Evolutionary conservation across 306 rosid genomes (phyloP).

Genomic region (Vigna hirtella): DNA sequence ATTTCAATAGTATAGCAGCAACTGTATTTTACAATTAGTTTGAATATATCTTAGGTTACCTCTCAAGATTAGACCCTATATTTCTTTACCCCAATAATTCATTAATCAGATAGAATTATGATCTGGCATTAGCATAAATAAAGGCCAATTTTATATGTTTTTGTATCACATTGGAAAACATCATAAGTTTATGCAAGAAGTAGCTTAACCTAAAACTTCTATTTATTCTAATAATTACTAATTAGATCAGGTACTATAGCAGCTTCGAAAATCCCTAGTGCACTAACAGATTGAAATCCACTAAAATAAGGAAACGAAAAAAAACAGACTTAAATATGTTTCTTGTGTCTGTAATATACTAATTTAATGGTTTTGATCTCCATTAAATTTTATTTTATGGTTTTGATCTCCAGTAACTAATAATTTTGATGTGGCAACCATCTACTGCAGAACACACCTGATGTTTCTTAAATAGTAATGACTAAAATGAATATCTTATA

Average conservation of each 20-base stretch:
- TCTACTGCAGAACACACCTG: background rate
- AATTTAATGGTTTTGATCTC: background rate
- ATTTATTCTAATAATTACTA: conserved; percentile 9
- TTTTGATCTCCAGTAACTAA: background rate
- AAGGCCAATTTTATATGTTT: background rate
- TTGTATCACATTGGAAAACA: background rate
- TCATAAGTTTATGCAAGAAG: background rate
- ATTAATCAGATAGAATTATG: background rate
- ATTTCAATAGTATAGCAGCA: background rate
- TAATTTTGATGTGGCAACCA: background rate
- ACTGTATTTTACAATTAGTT: background rate
- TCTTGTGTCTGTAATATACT: background rate
- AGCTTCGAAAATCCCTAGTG: background rate
- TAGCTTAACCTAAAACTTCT: conserved; percentile 1
- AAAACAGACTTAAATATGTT: no score
- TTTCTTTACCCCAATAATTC: no score
- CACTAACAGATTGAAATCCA: background rate
- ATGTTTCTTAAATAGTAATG: background rate
- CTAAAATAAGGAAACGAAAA: background rate
- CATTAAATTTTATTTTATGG: background rate
- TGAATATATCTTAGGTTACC: no score
- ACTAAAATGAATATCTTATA: no score
- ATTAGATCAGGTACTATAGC: background rate
- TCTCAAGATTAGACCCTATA: no score
- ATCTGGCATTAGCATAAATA: background rate